phyloP scores from a whole-genome alignment of 768 basidiomycete species.

The Pilatotrama ljubarskyi region DNA sequence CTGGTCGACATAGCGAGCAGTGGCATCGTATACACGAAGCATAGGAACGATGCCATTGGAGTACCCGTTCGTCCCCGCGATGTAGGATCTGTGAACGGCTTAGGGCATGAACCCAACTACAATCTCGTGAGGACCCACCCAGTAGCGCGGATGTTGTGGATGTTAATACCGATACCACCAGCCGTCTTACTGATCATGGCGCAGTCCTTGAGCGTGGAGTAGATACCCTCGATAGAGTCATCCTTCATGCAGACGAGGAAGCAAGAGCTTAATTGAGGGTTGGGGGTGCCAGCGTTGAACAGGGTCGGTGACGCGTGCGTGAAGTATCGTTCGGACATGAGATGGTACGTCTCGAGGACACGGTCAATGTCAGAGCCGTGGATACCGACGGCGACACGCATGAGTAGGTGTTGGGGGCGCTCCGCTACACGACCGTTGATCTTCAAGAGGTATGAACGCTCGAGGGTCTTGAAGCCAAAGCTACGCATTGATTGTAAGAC shows the following conservation, averaged over 20 bases:
- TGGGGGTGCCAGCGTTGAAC: conserved; percentile 96
- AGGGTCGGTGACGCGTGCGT: conserved; percentile 97
- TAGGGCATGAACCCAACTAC: too few species aligned
- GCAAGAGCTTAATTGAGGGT: conserved; percentile 94
- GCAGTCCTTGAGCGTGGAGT: conserved; percentile 96
- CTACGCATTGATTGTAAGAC: conserved; percentile 35
- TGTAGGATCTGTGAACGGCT: conserved; percentile 73
- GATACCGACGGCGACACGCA: conserved; percentile 98
- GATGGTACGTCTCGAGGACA: conserved; percentile 87
- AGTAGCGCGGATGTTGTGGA: conserved; percentile 95
- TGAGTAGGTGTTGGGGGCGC: conserved; percentile 98
- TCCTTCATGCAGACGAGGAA: conserved; percentile 99
- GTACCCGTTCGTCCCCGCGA: conserved; percentile 98
- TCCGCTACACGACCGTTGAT: conserved; percentile 95
- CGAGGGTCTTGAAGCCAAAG: conserved; percentile 99
- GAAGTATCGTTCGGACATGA: conserved; percentile 98
- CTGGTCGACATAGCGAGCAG: conserved; percentile 98
- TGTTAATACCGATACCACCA: conserved; percentile 94
- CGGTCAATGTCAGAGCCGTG: conserved; percentile 89
- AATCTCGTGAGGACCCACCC: conserved; percentile 60
- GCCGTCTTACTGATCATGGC: conserved; percentile 99
- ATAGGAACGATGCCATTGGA: conserved; percentile 99
- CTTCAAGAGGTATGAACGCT: conserved; percentile 94
- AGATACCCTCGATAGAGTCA: conserved; percentile 98
- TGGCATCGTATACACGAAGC: conserved; percentile 97